A percentile compares a stretch with the other conserved stretches of the same genome.
Conservation (phyloP, 2,329 filamentous ascomycete species). For the Venturiaceae sp. region DNA sequence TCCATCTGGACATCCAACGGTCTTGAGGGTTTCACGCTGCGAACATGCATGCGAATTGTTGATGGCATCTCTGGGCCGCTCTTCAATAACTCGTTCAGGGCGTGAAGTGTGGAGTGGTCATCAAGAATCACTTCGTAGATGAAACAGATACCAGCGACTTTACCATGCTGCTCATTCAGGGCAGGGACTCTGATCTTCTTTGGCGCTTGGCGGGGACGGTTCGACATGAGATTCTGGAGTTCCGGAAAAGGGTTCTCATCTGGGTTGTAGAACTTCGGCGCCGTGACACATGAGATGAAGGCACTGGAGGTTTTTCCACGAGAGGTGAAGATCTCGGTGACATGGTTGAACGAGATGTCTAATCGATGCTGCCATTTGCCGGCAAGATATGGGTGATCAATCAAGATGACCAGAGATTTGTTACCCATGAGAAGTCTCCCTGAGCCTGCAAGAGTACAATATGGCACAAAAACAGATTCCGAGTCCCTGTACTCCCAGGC, state of each 20-base stretch:
- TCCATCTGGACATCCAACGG: constrained; percentile 6
- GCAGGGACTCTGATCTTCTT: constrained; percentile 22
- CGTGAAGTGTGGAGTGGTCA: constrained; percentile 15
- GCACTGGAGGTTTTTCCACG: neutral
- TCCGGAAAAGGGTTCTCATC: neutral
- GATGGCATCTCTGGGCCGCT: constrained; percentile 20
- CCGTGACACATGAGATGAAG: neutral
- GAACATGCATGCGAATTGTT: constrained; percentile 14
- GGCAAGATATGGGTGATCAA: constrained; percentile 17
- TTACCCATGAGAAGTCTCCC: constrained; percentile 29
- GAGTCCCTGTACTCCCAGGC: constrained; percentile 11
- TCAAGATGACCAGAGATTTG: constrained; percentile 18
- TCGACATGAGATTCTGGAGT: constrained; percentile 5
- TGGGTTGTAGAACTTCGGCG: constrained; percentile 10
- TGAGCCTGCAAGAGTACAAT: constrained; percentile 26
- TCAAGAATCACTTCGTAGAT: constrained; percentile 35
- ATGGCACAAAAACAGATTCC: constrained; percentile 18
- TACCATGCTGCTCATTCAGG: constrained; percentile 25
- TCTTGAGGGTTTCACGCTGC: constrained; percentile 4
- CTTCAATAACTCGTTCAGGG: constrained; percentile 15
- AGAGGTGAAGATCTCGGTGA: constrained; percentile 12
- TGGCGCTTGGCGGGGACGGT: constrained; percentile 2
- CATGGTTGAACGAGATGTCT: constrained; percentile 29
- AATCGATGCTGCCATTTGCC: constrained; percentile 18
- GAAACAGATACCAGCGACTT: constrained; percentile 36